phyloP scores from a whole-genome alignment of 768 basidiomycete genomes.

The Kwoniella europaea region DNA sequence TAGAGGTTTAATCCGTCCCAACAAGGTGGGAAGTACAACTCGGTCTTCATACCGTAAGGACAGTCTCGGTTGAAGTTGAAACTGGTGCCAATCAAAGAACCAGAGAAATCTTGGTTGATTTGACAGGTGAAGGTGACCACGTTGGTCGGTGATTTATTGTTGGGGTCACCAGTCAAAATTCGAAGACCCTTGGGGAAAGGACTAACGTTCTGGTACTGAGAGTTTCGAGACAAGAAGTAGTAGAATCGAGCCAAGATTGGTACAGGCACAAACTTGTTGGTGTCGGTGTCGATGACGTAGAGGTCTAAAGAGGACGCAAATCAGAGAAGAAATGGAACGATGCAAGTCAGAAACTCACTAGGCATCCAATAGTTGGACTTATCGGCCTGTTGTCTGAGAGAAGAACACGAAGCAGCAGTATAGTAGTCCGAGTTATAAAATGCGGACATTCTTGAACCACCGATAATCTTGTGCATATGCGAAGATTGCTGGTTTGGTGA shows the following conservation, averaged over 20 bases:
- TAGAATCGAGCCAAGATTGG: slow-evolving; percentile 45
- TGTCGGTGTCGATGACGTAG: slow-evolving; percentile 22
- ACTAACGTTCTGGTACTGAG: slow-evolving; percentile 32
- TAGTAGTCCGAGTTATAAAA: slow-evolving; percentile 45
- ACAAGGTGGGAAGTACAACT: slow-evolving; percentile 46
- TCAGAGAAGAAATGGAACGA: not conserved
- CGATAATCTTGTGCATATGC: slow-evolving; percentile 54
- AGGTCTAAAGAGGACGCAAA: slow-evolving; percentile 14
- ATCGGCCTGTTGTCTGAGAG: slow-evolving; percentile 42
- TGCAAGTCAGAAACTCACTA: slow-evolving; percentile 12
- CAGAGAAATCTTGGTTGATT: slow-evolving; percentile 27
- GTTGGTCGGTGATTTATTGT: slow-evolving; percentile 31
- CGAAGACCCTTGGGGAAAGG: slow-evolving; percentile 55
- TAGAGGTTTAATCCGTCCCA: slow-evolving; percentile 55
- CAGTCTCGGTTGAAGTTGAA: slow-evolving; percentile 33
- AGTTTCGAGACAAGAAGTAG: slow-evolving; percentile 50
- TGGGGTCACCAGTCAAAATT: slow-evolving; percentile 52
- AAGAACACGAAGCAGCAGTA: slow-evolving; percentile 38
- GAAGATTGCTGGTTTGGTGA: slow-evolving; percentile 35
- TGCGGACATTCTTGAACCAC: slow-evolving; percentile 46
- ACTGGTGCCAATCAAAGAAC: slow-evolving; percentile 13
- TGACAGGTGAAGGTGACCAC: slow-evolving; percentile 34
- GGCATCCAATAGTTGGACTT: slow-evolving; percentile 55
- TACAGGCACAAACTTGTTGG: slow-evolving; percentile 22
- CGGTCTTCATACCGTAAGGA: slow-evolving; percentile 47